A percentile compares a stretch with the other conserved stretches of the same genome.
Evolutionary conservation across 768 basidiomycete genomes (phyloP).

Genomic region (Lactarius tabidus): DNA sequence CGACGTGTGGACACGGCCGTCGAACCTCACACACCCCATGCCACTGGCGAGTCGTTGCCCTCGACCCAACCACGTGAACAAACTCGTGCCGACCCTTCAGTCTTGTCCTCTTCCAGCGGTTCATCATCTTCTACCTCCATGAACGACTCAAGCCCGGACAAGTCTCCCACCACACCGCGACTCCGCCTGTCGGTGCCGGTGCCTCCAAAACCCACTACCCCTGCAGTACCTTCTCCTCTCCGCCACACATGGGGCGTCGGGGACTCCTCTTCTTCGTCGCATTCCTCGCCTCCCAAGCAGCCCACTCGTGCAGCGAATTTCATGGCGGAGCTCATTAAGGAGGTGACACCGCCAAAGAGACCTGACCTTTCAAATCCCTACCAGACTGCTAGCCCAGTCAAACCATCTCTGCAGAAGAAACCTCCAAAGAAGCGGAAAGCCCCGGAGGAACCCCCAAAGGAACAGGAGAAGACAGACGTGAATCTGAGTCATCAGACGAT

Average conservation of each 20-base stretch:
- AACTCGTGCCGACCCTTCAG: conserved; percentile 9
- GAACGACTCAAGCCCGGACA: conserved; percentile 20
- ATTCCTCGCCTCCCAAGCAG: conserved; percentile 32
- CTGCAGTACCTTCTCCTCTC: conserved; percentile 68
- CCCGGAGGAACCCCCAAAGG: conserved; percentile 26
- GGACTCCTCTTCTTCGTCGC: conserved; percentile 37
- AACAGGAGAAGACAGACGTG: conserved; percentile 28
- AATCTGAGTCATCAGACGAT: conserved; percentile 56
- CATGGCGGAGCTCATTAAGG: conserved; percentile 68
- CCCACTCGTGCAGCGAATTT: conserved; percentile 65
- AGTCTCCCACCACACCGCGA: conserved; percentile 27
- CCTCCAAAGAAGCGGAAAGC: conserved; percentile 29
- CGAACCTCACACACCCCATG: conserved; percentile 36
- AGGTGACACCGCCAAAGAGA: conserved; percentile 57
- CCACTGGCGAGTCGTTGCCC: conserved; percentile 24
- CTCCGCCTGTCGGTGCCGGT: conserved; percentile 28
- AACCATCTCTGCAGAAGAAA: conserved; percentile 32
- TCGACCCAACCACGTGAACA: conserved; percentile 20
- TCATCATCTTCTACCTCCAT: conserved; percentile 20
- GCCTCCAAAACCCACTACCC: conserved; percentile 51
- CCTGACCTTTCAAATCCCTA: conserved; percentile 76
- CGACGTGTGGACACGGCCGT: conserved; percentile 53
- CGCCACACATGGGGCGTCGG: conserved; percentile 64
- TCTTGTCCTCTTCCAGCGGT: conserved; percentile 13
- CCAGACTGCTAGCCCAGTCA: conserved; percentile 67